phyloP scores from a whole-genome alignment of 768 basidiomycete genomes.

The Phallus indusiatus region DNA sequence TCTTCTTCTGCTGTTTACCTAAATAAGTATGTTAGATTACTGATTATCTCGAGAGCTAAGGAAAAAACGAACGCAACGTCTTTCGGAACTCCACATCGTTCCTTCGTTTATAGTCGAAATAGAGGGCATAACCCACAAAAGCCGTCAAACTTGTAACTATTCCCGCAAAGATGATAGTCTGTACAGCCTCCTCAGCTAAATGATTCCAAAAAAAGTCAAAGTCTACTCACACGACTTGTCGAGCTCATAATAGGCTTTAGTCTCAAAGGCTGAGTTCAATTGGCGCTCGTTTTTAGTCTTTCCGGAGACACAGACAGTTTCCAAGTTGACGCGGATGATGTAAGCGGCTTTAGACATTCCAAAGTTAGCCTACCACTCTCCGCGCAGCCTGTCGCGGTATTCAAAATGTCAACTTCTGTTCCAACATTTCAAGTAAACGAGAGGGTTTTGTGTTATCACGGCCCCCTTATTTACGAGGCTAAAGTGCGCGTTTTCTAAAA shows the following conservation, averaged over 20 bases:
- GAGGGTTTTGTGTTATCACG: constrained; percentile 88
- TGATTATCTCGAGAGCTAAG: constrained; percentile 9
- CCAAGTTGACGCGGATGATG: too few relatives aligned
- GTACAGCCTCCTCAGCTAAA: not conserved
- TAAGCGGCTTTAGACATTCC: too few relatives aligned
- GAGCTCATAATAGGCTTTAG: too few relatives aligned
- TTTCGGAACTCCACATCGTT: constrained; percentile 83
- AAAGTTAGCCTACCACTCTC: too few relatives aligned
- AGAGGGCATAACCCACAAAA: constrained; percentile 73
- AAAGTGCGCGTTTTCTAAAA: constrained; percentile 35
- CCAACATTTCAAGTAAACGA: constrained; percentile 50
- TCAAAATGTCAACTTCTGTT: not conserved
- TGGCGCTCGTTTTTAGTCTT: too few relatives aligned
- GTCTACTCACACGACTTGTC: too few relatives aligned
- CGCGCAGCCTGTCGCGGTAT: too few relatives aligned
- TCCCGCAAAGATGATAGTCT: constrained; percentile 27
- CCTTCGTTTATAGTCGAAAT: constrained; percentile 92
- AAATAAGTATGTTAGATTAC: constrained; percentile 7
- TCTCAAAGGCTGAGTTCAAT: too few relatives aligned
- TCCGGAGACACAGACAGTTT: too few relatives aligned
- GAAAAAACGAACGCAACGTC: constrained; percentile 58
- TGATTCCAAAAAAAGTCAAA: too few relatives aligned
- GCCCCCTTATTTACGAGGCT: constrained; percentile 91
- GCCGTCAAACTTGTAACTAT: constrained; percentile 40
- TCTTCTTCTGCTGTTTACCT: constrained; percentile 92